Evolutionary conservation across 495 filamentous ascomycete genomes (phyloP), one percentile per base, ranked within the genome.

Genomic region (Jackrogersella minutella): DNA sequence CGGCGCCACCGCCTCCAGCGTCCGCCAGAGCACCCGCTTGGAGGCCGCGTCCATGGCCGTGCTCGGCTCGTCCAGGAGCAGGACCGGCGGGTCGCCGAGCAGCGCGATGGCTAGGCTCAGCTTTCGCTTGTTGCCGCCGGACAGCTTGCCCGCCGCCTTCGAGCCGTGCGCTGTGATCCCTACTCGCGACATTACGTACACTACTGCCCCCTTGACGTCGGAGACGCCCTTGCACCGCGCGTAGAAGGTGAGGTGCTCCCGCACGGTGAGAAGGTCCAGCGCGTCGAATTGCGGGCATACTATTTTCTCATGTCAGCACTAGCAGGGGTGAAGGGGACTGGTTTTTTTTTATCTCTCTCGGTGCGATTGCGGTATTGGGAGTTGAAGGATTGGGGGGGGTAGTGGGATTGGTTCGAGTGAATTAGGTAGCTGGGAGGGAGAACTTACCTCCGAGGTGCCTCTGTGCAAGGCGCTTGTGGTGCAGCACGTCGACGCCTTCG

Each of bases 61-160:
- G 40, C 77, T 81, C 0, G 86, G 86, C 64, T 88, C 84, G 69
- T 90, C 87, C 14, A 90, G 84, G 1, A 90, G 80, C 0, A 90
- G 74, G 0, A 90, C 86, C 2, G 86, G 80, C 0, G 87, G 87
- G 60, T 89, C 87, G 2, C 88, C 88, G 62, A 88, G 86, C 2
- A 90, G 76, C 0, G 88, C 88, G 53, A 90, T 89, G 11, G 83
- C 88, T 0, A 90, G 79, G 8, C 79, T 83, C 0, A 90, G 79
- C 65, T 90, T 90, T 9, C 88, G 76, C 73, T 89, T 88, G 70
- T 89, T 89, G 55, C 88, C 88, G 22, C 88, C 88, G 0, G 85
- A 88, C 1, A 90, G 79, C 43, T 84, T 84, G 52, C 74, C 75
- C 3, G 85, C 87, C 72, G 86, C 79, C 14, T 83, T 77, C 17